phyloP scores from a whole-genome alignment of 345 rosid species.

The Linum lewisii region DNA sequence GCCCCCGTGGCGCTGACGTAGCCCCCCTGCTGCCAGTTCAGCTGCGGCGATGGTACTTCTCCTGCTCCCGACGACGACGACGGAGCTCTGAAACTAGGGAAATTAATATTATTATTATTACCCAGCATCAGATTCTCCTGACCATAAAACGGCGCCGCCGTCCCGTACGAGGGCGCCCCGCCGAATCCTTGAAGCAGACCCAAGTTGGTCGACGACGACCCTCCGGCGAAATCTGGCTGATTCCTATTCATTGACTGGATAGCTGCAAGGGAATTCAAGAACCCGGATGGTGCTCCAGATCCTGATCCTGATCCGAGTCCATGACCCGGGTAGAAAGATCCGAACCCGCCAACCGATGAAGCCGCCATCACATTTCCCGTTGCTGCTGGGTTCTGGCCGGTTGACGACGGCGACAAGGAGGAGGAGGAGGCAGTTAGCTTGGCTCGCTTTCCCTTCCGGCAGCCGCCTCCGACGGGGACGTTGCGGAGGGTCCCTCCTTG shows the following conservation, averaged over 20 bases:
- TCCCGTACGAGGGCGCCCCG: constrained; percentile 39
- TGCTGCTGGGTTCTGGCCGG: constrained; percentile 14
- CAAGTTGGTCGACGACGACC: constrained; percentile 21
- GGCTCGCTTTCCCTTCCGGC: constrained; percentile 41
- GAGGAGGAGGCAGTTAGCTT: constrained; percentile 22
- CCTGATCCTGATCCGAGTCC: constrained; percentile 7
- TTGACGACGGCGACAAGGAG: constrained; percentile 17
- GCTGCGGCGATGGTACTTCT: too few relatives aligned
- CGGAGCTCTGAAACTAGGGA: neutral
- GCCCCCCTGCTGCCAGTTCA: neutral
- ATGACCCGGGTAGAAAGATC: constrained; percentile 20
- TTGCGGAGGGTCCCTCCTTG: constrained; percentile 65
- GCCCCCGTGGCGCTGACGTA: neutral
- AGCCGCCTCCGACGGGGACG: constrained; percentile 63
- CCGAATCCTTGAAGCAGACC: constrained; percentile 52
- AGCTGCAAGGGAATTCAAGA: constrained; percentile 9
- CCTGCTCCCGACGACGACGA: too few relatives aligned
- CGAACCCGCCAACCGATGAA: constrained; percentile 13
- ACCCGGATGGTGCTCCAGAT: too few relatives aligned
- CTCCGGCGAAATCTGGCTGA: constrained; percentile 63
- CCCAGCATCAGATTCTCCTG: neutral
- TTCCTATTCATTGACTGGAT: constrained; percentile 59
- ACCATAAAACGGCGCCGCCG: neutral
- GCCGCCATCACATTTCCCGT: constrained; percentile 10
- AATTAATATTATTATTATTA: too few relatives aligned